Evolutionary conservation across 257 asterid species (phyloP).

Genomic region (Prunella vulgaris): DNA sequence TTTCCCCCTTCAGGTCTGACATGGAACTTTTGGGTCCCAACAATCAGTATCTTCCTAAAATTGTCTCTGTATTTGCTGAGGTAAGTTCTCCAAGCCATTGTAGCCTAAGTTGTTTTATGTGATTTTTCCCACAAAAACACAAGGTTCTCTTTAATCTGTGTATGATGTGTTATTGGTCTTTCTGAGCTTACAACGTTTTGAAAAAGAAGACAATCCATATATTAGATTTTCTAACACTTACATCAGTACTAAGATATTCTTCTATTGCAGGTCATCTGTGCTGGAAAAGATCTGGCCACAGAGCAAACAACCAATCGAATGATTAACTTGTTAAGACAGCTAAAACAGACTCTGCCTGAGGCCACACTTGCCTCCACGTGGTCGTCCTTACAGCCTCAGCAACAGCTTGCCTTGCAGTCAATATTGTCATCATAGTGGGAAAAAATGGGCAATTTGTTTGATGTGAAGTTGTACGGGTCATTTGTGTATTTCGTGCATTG

Average conservation of each 20-base stretch:
- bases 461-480: too few species aligned
- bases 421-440: slow-evolving; percentile 51
- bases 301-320: slow-evolving; percentile 75
- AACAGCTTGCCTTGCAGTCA: slow-evolving; percentile 75
- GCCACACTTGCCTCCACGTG: slow-evolving; percentile 72
- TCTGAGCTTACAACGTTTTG: not conserved
- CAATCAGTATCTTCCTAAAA: slow-evolving; percentile 87
- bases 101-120: too few species aligned
- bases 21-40: slow-evolving; percentile 78
- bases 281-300: slow-evolving; percentile 79
- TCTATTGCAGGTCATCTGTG: slow-evolving; percentile 56
- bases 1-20: slow-evolving; percentile 61
- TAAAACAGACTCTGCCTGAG: slow-evolving; percentile 81
- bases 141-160: too few species aligned
- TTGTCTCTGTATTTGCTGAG: slow-evolving; percentile 95
- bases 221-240: too few species aligned
- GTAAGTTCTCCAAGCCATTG: slow-evolving; percentile 36
- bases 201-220: not conserved
- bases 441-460: too few species aligned
- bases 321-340: slow-evolving; percentile 77
- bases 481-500: too few species aligned
- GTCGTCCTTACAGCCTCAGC: slow-evolving; percentile 89
- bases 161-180: too few species aligned
- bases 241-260: too few species aligned
- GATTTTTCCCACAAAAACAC: too few species aligned